These are phyloP conservation scores for Rosa multiflora DNA, from an alignment of 306 rosid species.

Conservation along the genomic window DNA sequence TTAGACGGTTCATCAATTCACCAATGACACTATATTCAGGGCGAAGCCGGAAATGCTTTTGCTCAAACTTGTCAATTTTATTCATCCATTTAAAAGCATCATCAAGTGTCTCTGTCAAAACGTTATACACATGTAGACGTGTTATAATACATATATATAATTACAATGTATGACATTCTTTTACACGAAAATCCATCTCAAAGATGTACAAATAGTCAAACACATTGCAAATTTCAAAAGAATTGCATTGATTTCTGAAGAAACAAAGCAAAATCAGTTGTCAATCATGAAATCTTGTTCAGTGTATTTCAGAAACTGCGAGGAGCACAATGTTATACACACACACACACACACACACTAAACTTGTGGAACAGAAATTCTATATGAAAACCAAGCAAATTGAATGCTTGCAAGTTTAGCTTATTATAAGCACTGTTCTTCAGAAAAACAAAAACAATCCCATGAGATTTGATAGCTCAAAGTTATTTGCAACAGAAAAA, in stretches of 20 bases:
- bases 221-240: not conserved
- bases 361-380: not conserved
- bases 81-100: slow-evolving; percentile 82
- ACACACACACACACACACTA: not conserved
- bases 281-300: not conserved
- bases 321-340: not conserved
- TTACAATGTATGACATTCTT: too few species aligned
- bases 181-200: not conserved
- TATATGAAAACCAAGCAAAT: not conserved
- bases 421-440: too few species aligned
- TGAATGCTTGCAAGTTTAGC: not conserved
- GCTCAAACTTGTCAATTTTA: slow-evolving; percentile 76
- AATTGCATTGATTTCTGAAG: not conserved
- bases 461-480: not conserved
- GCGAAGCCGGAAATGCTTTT: slow-evolving; percentile 65
- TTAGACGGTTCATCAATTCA: slow-evolving; percentile 76
- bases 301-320: not conserved
- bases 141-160: not conserved
- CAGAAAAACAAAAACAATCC: not conserved
- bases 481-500: not conserved
- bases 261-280: not conserved
- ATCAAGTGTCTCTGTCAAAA: slow-evolving; percentile 59
- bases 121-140: not conserved
- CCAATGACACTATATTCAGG: slow-evolving; percentile 83
- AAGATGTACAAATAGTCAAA: too few species aligned